Evolutionary conservation across 1,284 basidiomycete genomes (phyloP).

Genomic region (Malassezia vespertilionis): DNA sequence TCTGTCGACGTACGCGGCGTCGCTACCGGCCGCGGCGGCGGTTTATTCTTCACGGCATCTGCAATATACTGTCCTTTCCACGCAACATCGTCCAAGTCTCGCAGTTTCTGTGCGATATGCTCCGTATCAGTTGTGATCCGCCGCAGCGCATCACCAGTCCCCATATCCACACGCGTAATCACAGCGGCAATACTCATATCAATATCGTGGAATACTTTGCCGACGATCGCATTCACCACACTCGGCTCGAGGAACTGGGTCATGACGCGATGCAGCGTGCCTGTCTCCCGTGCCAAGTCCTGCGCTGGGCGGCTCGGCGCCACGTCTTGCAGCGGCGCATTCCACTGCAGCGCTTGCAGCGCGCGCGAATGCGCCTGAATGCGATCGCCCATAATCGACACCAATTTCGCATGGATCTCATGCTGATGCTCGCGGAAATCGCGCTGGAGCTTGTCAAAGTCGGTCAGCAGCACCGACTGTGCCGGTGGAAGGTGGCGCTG

Average conservation of each 20-base stretch:
- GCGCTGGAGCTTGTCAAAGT: slow-evolving; percentile 95
- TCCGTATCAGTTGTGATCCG: slow-evolving; percentile 26
- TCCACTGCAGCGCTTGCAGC: slow-evolving; percentile 51
- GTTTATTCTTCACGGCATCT: slow-evolving; percentile 20
- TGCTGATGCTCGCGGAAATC: slow-evolving; percentile 99
- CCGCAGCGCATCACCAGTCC: slow-evolving; percentile 19
- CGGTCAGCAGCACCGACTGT: slow-evolving; percentile 88
- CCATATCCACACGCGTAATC: slow-evolving; percentile 26
- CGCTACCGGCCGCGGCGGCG: slow-evolving; percentile 6
- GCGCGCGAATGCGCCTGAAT: slow-evolving; percentile 72
- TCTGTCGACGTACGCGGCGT: slow-evolving; percentile 14
- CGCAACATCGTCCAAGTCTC: slow-evolving; percentile 24
- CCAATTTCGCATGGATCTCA: slow-evolving; percentile 93
- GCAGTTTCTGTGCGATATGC: slow-evolving; percentile 28
- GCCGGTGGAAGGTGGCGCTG: slow-evolving; percentile 79
- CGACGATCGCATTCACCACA: slow-evolving; percentile 31
- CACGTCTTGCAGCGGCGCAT: slow-evolving; percentile 17
- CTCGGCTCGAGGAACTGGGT: slow-evolving; percentile 63
- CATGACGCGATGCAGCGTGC: slow-evolving; percentile 89
- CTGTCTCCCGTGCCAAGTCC: slow-evolving; percentile 83
- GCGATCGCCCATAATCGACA: slow-evolving; percentile 96
- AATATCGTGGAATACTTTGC: slow-evolving; percentile 32
- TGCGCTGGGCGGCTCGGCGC: slow-evolving; percentile 55
- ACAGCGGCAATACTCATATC: slow-evolving; percentile 29
- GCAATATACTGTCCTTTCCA: slow-evolving; percentile 30